These are phyloP conservation scores for Ogataea trehalophila DNA, from an alignment of 805 yeast genomes.

Conservation along the genomic window DNA sequence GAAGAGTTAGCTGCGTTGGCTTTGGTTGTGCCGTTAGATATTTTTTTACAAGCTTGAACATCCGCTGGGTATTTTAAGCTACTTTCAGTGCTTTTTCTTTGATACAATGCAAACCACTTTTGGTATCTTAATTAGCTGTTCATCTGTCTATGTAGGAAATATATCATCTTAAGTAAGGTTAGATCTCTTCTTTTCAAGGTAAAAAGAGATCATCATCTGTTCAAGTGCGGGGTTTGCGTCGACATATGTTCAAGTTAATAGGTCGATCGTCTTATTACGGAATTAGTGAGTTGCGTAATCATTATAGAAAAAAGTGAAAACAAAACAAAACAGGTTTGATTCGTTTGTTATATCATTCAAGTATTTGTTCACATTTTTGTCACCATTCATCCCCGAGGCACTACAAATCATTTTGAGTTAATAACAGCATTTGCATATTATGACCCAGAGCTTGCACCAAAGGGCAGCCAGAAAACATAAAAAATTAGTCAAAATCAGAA, in stretches of 20 bases:
- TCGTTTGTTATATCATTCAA: too few species aligned
- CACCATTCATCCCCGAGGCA: neutral
- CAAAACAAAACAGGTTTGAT: too few species aligned
- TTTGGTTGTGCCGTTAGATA: conserved; percentile 3
- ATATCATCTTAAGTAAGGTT: too few species aligned
- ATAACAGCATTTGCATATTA: neutral
- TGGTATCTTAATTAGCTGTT: neutral
- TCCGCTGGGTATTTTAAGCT: neutral
- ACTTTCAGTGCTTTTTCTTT: neutral
- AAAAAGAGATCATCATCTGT: too few species aligned
- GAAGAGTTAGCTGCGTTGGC: conserved; percentile 34
- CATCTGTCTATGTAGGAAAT: neutral
- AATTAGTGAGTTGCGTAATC: too few species aligned
- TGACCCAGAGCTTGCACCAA: conserved; percentile 9
- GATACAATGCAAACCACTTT: neutral
- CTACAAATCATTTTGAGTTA: neutral
- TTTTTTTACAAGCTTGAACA: conserved; percentile 9
- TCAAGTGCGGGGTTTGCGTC: neutral
- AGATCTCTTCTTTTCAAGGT: too few species aligned
- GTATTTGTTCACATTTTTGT: neutral
- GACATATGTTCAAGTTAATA: too few species aligned
- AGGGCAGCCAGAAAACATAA: conserved; percentile 12
- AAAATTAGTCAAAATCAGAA: conserved; percentile 4
- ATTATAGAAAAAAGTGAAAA: too few species aligned
- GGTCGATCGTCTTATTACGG: too few species aligned